Evolutionary conservation across 371 early-diverging fungal genomes (phyloP).

Genomic region (Circinella umbellata): DNA sequence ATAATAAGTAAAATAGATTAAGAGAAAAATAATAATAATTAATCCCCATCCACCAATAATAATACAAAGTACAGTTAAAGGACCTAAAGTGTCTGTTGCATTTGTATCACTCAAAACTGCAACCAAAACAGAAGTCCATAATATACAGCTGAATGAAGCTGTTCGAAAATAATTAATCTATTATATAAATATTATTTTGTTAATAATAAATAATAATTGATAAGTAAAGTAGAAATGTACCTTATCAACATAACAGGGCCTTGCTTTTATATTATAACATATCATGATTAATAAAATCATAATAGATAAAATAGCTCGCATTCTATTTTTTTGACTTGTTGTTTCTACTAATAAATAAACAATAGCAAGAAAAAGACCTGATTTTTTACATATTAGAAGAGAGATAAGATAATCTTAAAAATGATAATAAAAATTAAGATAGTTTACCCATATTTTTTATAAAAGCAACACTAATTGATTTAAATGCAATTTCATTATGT

Average conservation of each 20-base stretch:
- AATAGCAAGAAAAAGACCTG: constrained; percentile 56
- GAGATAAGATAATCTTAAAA: neutral
- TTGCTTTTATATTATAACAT: constrained; percentile 63
- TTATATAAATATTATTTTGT: no score
- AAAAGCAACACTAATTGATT: constrained; percentile 71
- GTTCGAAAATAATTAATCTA: constrained; percentile 66
- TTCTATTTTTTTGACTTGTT: constrained; percentile 52
- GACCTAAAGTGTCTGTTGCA: constrained; percentile 47
- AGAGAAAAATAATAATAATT: constrained; percentile 50
- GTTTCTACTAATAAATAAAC: constrained; percentile 63
- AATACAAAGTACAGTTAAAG: constrained; percentile 54
- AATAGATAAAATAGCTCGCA: constrained; percentile 62
- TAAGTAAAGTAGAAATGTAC: constrained; percentile 18
- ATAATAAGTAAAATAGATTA: constrained; percentile 51
- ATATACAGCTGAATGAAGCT: constrained; percentile 61
- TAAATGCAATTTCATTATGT: constrained; percentile 73
- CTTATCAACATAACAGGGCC: constrained; percentile 65
- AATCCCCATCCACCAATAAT: constrained; percentile 61
- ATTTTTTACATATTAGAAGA: neutral
- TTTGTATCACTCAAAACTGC: constrained; percentile 56
- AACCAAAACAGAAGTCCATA: constrained; percentile 60
- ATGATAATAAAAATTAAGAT: neutral
- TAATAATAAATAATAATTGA: no score
- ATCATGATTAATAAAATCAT: constrained; percentile 63
- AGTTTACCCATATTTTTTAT: constrained; percentile 70